phyloP scores from a whole-genome alignment of 2,329 filamentous ascomycete genomes.

The Exophiala alcalophila region DNA sequence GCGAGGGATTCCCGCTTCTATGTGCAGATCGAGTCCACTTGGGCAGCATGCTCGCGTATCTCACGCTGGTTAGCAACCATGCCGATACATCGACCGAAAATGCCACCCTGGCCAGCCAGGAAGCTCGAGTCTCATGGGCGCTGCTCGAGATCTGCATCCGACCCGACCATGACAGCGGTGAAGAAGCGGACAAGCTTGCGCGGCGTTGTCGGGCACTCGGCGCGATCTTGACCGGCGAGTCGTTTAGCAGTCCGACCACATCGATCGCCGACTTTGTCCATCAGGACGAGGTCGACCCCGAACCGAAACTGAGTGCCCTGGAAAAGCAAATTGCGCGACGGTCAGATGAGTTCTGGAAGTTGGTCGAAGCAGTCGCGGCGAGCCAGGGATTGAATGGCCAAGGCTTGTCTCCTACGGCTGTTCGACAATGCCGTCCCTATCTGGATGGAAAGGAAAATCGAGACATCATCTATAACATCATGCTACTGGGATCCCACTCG shows the following conservation, averaged over 20 bases:
- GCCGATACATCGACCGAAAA: constrained; percentile 20
- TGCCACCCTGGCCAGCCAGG: constrained; percentile 32
- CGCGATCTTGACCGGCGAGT: constrained; percentile 28
- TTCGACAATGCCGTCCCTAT: constrained; percentile 40
- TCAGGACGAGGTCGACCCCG: constrained; percentile 27
- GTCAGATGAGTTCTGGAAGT: constrained; percentile 79
- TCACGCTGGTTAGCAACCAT: constrained; percentile 41
- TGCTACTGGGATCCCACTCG: constrained; percentile 23
- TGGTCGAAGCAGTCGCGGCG: constrained; percentile 69
- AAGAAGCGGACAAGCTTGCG: constrained; percentile 34
- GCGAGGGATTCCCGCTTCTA: constrained; percentile 52
- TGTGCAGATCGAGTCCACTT: constrained; percentile 58
- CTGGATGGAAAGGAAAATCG: constrained; percentile 81
- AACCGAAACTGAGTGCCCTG: constrained; percentile 34
- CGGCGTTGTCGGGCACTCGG: constrained; percentile 27
- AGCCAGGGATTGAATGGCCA: constrained; percentile 46
- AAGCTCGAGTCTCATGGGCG: constrained; percentile 55
- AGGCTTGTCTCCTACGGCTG: constrained; percentile 13
- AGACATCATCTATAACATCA: constrained; percentile 83
- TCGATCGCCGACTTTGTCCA: constrained; percentile 30
- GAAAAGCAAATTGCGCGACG: constrained; percentile 56
- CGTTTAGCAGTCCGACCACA: constrained; percentile 24
- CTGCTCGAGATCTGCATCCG: constrained; percentile 54
- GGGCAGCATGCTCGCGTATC: constrained; percentile 64
- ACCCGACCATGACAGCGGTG: constrained; percentile 26